phyloP scores from a whole-genome alignment of 441 rosid species.

The Rhodomyrtus psidioides region DNA sequence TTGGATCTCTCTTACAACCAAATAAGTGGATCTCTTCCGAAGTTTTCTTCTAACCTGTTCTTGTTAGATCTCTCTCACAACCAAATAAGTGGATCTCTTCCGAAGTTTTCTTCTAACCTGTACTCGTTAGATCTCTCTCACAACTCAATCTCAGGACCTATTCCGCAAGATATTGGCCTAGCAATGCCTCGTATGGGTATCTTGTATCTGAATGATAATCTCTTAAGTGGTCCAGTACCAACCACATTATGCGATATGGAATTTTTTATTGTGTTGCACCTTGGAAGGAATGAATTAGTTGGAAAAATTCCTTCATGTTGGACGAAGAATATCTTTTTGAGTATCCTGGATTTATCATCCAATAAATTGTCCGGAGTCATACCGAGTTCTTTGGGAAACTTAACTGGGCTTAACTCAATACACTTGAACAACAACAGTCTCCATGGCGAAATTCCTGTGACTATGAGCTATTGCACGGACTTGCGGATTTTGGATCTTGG shows the following conservation, averaged over 20 bases:
- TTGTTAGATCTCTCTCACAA: too few species aligned
- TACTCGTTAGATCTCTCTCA: accelerated
- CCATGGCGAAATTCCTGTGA: not conserved
- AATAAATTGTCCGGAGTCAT: not conserved
- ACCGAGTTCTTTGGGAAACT: not conserved
- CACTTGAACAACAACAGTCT: not conserved
- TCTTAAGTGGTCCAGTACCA: not conserved
- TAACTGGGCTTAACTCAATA: accelerated
- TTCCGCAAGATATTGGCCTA: accelerated
- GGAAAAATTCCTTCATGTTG: not conserved
- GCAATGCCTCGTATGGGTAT: accelerated
- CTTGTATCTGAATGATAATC: not conserved
- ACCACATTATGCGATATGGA: not conserved
- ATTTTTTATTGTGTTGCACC: not conserved
- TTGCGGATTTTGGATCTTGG: not conserved
- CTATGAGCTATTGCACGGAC: accelerated
- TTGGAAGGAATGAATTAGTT: not conserved
- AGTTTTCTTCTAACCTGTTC: too few species aligned
- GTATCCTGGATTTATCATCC: not conserved
- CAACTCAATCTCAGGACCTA: not conserved
- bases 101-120: too few species aligned
- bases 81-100: too few species aligned
- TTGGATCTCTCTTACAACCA: too few species aligned
- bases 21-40: too few species aligned
- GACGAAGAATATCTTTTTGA: accelerated